phyloP scores from a whole-genome alignment of 306 rosid genomes.

The Heteromeles arbutifolia region DNA sequence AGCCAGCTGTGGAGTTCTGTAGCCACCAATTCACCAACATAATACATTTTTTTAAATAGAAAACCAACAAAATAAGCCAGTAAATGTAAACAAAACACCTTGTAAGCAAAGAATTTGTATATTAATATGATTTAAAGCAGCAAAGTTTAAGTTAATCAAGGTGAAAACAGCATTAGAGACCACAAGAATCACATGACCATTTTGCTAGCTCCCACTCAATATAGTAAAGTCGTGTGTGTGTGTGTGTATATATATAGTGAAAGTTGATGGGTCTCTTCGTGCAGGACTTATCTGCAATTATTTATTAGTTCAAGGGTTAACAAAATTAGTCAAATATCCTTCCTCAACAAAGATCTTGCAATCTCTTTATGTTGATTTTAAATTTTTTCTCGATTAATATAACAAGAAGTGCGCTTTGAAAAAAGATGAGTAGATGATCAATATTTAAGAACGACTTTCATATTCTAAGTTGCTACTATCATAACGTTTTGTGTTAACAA shows the following conservation, averaged over 20 bases:
- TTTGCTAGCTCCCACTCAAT: neutral
- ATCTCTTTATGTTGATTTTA: too few relatives aligned
- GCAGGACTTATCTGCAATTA: too few relatives aligned
- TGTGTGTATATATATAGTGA: neutral
- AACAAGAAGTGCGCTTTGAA: too few relatives aligned
- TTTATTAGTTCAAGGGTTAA: too few relatives aligned
- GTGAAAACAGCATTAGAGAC: neutral
- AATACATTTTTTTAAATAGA: neutral
- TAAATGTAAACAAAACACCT: neutral
- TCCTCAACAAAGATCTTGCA: neutral
- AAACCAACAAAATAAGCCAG: neutral
- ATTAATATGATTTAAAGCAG: neutral
- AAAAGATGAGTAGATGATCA: too few relatives aligned
- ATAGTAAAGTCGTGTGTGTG: neutral
- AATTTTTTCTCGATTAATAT: too few relatives aligned
- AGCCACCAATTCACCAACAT: neutral
- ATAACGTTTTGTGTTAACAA: too few relatives aligned
- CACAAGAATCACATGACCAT: neutral
- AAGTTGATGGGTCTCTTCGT: neutral
- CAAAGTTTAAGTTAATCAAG: neutral
- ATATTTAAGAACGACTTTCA: too few relatives aligned
- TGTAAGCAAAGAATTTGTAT: too few relatives aligned
- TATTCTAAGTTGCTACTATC: too few relatives aligned
- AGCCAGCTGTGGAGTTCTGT: neutral
- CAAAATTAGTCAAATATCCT: neutral